Evolutionary conservation across 140 eudicot genomes (phyloP), one percentile per base, ranked within the genome.

Genomic region (Cichorium intybus): DNA sequence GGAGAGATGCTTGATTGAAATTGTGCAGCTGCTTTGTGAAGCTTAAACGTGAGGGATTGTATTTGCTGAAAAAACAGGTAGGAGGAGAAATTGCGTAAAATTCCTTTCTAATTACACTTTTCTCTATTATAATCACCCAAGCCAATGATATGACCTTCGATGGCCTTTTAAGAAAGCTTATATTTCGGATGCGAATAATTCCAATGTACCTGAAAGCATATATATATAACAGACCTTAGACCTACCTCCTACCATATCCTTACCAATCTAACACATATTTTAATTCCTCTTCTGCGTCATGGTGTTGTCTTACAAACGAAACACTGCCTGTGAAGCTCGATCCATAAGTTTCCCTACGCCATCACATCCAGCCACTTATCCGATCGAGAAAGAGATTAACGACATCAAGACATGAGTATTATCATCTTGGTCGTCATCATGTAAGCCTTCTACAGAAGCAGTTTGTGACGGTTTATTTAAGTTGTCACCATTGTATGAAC

Each of bases 331-430:
- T 14, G 33, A 23, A 50, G 29, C 51, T 51, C 57, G 60, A 39
- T 75, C 80, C 56, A 41, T 39, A 51, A 75, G 75, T 17, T 58
- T 75, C 58, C 80, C 75, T 8, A 26, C 56, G 0, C 16, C 45
- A 49, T 60, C 64, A 29, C 33, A 67, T 37, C 69, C 80, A 5
- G 26, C 52, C 18, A 34, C 29, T n/a, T 10, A 59, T 27, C n/a
- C 2, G 9, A 27, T 75, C 65, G 73, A 75, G 57, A 54, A 51
- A 15, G 70, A 68, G 75, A 41, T 75, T 24, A 68, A 28, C 43
- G 43, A 39, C 35, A 54, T 75, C 31, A 26, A 75, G 49, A 31
- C 51, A 31, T 14, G 64, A 17, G 45, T 24, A 18, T 0, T 24
- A 0, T 55, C 66, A 5, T 48, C 28, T 15, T 35, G 43, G 43